These are phyloP conservation scores for Pezicula neosporulosa DNA, from an alignment of 2,329 filamentous ascomycete species.

Conservation along the genomic window DNA sequence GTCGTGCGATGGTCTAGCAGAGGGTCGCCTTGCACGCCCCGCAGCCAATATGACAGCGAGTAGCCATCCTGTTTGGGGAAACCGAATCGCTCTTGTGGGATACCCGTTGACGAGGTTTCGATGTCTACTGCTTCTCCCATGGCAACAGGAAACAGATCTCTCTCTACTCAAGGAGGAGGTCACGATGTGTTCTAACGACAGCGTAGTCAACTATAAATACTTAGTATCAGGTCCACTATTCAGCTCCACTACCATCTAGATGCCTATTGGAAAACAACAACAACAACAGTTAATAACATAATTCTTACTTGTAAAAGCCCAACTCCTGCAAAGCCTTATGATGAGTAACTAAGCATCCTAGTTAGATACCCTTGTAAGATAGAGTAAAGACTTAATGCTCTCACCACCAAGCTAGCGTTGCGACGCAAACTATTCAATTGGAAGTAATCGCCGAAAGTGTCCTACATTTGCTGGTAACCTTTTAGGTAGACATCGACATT, in stretches of 20 bases:
- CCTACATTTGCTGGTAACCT: background rate
- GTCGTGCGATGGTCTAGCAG: conserved; percentile 18
- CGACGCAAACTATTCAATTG: background rate
- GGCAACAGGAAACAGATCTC: background rate
- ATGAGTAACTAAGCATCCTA: background rate
- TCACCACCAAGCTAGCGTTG: background rate
- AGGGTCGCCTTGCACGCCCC: background rate
- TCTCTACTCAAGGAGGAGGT: background rate
- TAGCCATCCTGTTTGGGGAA: conserved; percentile 2
- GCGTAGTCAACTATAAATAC: background rate
- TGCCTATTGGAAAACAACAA: no score
- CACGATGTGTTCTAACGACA: background rate
- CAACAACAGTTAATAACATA: no score
- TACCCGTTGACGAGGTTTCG: background rate
- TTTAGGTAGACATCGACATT: background rate
- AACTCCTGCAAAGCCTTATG: no score
- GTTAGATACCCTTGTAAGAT: background rate
- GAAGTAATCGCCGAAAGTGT: background rate
- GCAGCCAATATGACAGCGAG: conserved; percentile 3
- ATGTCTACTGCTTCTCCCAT: background rate
- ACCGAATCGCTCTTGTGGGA: background rate
- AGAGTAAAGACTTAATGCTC: background rate
- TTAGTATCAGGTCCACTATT: background rate
- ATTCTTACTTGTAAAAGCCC: no score
- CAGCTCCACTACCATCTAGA: background rate